Percentiles rank a stretch among this genome's conserved stretches.
Evolutionary conservation across 2,329 filamentous ascomycete genomes (phyloP).

Genomic region (Cytospora piceae): DNA sequence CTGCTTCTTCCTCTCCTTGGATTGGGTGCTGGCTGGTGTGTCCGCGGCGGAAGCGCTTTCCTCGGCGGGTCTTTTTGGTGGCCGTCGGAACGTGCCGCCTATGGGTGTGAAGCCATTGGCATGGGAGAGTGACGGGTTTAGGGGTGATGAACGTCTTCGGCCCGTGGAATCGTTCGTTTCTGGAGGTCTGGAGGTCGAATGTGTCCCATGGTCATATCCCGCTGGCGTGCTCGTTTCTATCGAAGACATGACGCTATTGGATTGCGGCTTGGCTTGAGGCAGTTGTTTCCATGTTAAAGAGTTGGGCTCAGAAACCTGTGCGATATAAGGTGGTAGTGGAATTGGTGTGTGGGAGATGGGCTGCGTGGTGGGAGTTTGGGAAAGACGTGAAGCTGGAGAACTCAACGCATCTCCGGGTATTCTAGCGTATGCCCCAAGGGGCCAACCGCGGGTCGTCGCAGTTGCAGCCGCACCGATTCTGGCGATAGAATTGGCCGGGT

Average conservation of each 20-base stretch:
- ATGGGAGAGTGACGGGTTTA: neutral
- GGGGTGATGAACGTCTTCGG: neutral
- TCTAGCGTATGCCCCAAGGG: neutral
- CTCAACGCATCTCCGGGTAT: neutral
- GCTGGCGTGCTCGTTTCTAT: neutral
- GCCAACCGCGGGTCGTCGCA: neutral
- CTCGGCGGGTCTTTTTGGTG: slow-evolving; percentile 14
- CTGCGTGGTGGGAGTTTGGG: neutral
- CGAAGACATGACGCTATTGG: neutral
- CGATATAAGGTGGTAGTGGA: slow-evolving; percentile 8
- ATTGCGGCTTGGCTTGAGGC: neutral
- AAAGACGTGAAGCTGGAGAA: neutral
- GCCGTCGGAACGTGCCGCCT: slow-evolving; percentile 30
- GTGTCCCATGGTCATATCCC: neutral
- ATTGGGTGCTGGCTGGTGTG: neutral
- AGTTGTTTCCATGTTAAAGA: neutral
- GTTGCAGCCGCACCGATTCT: neutral
- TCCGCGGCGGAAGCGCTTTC: neutral
- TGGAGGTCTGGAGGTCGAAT: neutral
- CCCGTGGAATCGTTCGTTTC: neutral
- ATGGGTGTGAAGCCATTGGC: slow-evolving; percentile 37
- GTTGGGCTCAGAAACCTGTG: neutral
- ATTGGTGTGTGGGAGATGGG: slow-evolving; percentile 18
- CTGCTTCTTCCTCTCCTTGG: slow-evolving; percentile 12
- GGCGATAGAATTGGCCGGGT: neutral